A percentile compares a stretch with the other conserved stretches of the same genome.
Conservation (phyloP, 202 grass and related monocot genomes). For the Brachypodium distachyon region DNA sequence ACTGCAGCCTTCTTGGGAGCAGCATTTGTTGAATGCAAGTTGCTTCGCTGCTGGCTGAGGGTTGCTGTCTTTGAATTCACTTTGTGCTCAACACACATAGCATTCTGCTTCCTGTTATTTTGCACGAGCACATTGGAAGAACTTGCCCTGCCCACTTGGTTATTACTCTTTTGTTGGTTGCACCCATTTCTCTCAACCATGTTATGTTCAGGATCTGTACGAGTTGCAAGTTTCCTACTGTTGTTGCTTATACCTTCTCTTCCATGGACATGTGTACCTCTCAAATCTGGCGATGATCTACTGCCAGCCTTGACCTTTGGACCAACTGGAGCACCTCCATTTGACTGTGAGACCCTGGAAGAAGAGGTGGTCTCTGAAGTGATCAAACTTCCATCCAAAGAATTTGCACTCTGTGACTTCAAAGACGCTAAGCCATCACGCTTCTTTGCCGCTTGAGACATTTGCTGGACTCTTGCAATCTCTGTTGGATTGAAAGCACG, state of each 20-base stretch:
- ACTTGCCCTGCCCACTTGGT: conserved; percentile 1
- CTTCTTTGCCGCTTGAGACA: conserved; percentile 27
- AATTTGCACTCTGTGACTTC: conserved; percentile 4
- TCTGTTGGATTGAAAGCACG: conserved; percentile 39
- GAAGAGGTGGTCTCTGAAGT: conserved; percentile 23
- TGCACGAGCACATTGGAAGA: conserved; percentile 32
- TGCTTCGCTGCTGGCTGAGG: conserved; percentile 24
- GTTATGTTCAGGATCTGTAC: conserved; percentile 15
- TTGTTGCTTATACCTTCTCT: conserved; percentile 27
- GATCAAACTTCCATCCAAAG: conserved; percentile 38
- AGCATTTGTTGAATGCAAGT: conserved; percentile 14
- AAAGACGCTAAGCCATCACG: conserved; percentile 1
- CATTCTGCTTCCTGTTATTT: conserved; percentile 66
- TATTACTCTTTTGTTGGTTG: conserved; percentile 23
- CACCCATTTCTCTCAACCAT: conserved; percentile 15
- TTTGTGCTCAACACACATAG: conserved; percentile 16
- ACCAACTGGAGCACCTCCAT: conserved; percentile 32
- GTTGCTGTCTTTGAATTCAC: conserved; percentile 27
- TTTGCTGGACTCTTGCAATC: conserved; percentile 32
- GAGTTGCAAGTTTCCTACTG: conserved; percentile 11
- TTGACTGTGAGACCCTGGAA: conserved; percentile 20
- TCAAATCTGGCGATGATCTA: conserved; percentile 27
- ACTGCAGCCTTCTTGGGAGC: conserved; percentile 40
- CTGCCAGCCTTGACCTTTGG: conserved; percentile 37
- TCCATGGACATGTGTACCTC: conserved; percentile 46